Evolutionary conservation across 345 rosid genomes (phyloP), one percentile per base, ranked within the genome.

Genomic region (Mangifera indica): DNA sequence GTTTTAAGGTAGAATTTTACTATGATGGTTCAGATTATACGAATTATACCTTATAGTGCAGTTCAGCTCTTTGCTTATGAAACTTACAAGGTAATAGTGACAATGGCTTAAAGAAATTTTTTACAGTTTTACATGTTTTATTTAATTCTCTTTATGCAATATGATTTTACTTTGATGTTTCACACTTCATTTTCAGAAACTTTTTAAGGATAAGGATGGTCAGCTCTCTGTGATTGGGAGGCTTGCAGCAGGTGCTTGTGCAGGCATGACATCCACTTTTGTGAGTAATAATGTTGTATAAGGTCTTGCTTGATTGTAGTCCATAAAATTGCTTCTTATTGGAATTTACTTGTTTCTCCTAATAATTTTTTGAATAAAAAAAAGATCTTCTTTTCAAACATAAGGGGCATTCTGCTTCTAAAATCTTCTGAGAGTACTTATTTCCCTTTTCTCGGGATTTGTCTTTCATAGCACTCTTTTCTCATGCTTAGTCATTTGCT

Each of bases 201-300:
- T 95, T 77, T 91, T 95, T 73, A 84, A 76, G 66, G 91, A 89
- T 70, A 87, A 85, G 76, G 93, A 89, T 77, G 96, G 86, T 4
- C 84, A 91, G 74, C 92, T 95, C 76, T 86, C 96, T 40, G 88
- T 94, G 72, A 69, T 91, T 21, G 99, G 93, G 76, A 95, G 99
- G 85, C 94, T 95, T 71, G 93, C 89, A 0, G 98, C 98, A 0
- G 98, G 99, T 77, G 98, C 99, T 84, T 92, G 98, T 85, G 98
- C 99, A 80, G 99, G 98, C 84, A 95, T 95, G 97, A 91, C 99
- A 13, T 95, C 99, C 67, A 95, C 99, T 80, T 85, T 91, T 80
- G 99, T 92, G 72, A 85, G 97, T 87, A 42, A 57, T 69, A 34
- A 55, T 69, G 45, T 34, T 14, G 56, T 65, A 22, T 18, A 74